These are phyloP conservation scores for Claviceps cyperi DNA, from an alignment of 2,329 filamentous ascomycete species.

Conservation along the genomic window DNA sequence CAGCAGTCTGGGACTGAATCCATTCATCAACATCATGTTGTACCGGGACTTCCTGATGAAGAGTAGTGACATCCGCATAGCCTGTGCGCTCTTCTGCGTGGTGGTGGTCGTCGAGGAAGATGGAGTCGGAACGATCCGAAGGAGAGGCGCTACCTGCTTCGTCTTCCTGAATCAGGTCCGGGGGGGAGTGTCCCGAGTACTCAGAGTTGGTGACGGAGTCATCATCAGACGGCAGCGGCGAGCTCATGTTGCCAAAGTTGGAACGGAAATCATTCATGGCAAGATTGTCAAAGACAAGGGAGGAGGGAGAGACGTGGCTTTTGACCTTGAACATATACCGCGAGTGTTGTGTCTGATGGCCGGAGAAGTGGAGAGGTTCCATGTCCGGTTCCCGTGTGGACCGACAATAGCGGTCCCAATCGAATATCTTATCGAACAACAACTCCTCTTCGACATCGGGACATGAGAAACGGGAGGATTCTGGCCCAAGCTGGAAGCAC, in stretches of 20 bases:
- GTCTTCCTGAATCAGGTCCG: constrained; percentile 22
- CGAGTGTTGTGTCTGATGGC: constrained; percentile 12
- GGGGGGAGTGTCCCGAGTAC: constrained; percentile 23
- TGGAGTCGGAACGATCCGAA: constrained; percentile 24
- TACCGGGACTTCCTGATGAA: constrained; percentile 19
- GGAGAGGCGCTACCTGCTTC: constrained; percentile 25
- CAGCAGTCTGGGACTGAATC: constrained; percentile 23
- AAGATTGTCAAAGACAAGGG: constrained; percentile 16
- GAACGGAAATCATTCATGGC: constrained; percentile 17
- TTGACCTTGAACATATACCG: constrained; percentile 18
- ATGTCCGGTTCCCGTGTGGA: constrained; percentile 15
- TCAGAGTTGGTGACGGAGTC: constrained; percentile 19
- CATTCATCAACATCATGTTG: constrained; percentile 22
- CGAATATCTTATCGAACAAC: constrained; percentile 23
- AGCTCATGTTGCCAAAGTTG: constrained; percentile 21
- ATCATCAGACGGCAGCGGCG: constrained; percentile 19
- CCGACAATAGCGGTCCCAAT: constrained; percentile 22
- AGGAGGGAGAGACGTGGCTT: constrained; percentile 18
- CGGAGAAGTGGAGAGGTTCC: constrained; percentile 15
- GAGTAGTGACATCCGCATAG: constrained; percentile 17
- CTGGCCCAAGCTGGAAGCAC: constrained; percentile 21
- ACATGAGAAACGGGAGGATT: constrained; percentile 22
- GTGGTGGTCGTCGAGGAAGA: constrained; percentile 13
- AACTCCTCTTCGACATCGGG: constrained; percentile 18
- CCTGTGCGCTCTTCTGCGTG: constrained; percentile 17